Evolutionary conservation across 768 basidiomycete species (phyloP), one percentile per base, ranked within the genome.

Genomic region (Baorangia bicolor): DNA sequence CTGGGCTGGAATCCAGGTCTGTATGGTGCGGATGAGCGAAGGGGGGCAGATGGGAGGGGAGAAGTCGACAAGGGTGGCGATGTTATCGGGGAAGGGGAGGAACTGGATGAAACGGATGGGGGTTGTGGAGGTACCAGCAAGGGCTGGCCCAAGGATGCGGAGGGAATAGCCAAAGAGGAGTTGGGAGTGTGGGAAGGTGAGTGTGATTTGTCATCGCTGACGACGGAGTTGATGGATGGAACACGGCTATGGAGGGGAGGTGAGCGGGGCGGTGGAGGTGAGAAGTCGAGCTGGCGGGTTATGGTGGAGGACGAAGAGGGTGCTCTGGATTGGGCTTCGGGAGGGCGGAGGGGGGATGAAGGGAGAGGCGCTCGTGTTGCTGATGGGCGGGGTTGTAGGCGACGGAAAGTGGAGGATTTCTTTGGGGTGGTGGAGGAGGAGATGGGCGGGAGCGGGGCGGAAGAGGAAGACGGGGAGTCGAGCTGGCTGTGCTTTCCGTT

Each of bases 1-100:
- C 81, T 88, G 6, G 96, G 96, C 69, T 99, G 96, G 68, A 98
- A 99, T 2, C 94, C 93, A 3, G 92, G 86, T 43, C 88, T 85
- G 68, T 98, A 98, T 2, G 87, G 89, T 1, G 87, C 84, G 5
- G 73, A 64, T 46, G 69, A 57, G 47, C 64, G 70, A 16, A 53
- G 55, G 8, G 56, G 51, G 13, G 51, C 54, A 18, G 62, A 47
- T 5, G 68, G 68, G 35, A 64, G 67, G 9, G 72, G 59, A 10
- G 65, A 66, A 23, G 51, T 58, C 12, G 61, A 62, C 1, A 20
- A 31, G 42, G 65, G 57, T 21, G 70, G 60, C 23, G 71, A 66
- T n/a, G 58, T 37, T 34, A 64, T 28, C n/a, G 69, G 51, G 38
- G 70, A 61, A n/a, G 60, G 51, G 21, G 65, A 44, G 54, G 54